Percentiles rank a stretch among this genome's conserved stretches.
Conservation (phyloP, 352 stramenopile species). For the Phytophthora melonis region DNA sequence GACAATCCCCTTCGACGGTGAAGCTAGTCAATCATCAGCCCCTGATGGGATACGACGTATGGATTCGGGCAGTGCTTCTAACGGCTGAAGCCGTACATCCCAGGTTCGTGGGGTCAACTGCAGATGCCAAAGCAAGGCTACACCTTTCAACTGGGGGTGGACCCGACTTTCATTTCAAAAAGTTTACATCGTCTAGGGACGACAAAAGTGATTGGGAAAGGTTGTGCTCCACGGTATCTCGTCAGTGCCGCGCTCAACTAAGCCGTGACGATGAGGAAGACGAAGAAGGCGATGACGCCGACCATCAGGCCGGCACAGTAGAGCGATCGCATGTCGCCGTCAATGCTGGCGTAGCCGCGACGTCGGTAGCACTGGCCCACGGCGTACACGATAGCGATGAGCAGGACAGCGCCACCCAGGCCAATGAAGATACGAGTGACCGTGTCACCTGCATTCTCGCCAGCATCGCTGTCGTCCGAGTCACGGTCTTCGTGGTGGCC, state of each 20-base stretch:
- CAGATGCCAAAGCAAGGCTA: too few species aligned
- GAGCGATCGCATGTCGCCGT: slow-evolving; percentile 67
- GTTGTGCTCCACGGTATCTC: slow-evolving; percentile 5
- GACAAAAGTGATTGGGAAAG: slow-evolving; percentile 20
- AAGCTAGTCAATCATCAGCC: too few species aligned
- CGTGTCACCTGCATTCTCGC: slow-evolving; percentile 10
- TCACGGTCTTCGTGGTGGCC: slow-evolving; percentile 21
- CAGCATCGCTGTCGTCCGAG: slow-evolving; percentile 30
- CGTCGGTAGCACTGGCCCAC: slow-evolving; percentile 69
- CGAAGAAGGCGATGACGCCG: slow-evolving; percentile 71
- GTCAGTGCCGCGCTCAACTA: slow-evolving; percentile 29
- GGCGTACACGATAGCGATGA: slow-evolving; percentile 53
- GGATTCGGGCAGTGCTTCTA: too few species aligned
- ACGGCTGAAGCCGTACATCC: too few species aligned
- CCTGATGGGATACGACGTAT: too few species aligned
- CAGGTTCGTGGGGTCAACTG: too few species aligned
- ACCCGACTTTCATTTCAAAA: slow-evolving; percentile 30
- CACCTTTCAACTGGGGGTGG: background rate
- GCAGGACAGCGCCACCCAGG: slow-evolving; percentile 46
- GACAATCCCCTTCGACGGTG: too few species aligned
- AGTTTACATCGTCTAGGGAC: slow-evolving; percentile 17
- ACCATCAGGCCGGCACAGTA: slow-evolving; percentile 71
- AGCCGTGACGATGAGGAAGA: slow-evolving; percentile 69
- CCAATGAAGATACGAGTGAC: slow-evolving; percentile 51
- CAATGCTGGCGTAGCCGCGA: slow-evolving; percentile 70